phyloP scores from a whole-genome alignment of 1,284 basidiomycete genomes.

The Stereum hirsutum region DNA sequence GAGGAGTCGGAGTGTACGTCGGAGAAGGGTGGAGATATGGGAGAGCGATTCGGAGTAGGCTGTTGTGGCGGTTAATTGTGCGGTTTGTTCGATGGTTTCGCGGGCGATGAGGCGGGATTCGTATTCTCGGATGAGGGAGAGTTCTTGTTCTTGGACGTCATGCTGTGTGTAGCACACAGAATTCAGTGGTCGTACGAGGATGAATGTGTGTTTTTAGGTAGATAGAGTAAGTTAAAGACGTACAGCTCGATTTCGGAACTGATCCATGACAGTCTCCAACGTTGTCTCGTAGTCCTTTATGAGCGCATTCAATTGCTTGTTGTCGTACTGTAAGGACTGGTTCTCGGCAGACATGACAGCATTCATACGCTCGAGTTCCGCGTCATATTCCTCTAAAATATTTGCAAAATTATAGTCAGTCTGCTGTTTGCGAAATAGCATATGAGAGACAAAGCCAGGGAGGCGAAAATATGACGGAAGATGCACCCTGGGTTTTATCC shows the following conservation, averaged over 20 bases:
- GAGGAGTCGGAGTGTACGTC: constrained; percentile 63
- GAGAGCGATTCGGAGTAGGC: constrained; percentile 63
- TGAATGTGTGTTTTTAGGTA: not conserved
- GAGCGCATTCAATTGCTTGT: constrained; percentile 86
- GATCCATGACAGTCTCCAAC: constrained; percentile 90
- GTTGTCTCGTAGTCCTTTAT: constrained; percentile 97
- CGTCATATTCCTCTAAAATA: constrained; percentile 76
- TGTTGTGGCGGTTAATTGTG: constrained; percentile 53
- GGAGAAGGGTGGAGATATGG: constrained; percentile 66
- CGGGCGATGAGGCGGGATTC: constrained; percentile 74
- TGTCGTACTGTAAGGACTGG: constrained; percentile 83
- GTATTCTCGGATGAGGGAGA: constrained; percentile 87
- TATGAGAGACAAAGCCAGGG: not conserved
- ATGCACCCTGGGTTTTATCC: constrained; percentile 80
- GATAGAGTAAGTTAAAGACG: constrained; percentile 24
- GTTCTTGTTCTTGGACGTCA: constrained; percentile 89
- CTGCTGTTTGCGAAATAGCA: too few species aligned
- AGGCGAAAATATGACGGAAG: not conserved
- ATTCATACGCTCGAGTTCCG: constrained; percentile 91
- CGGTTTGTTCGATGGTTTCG: constrained; percentile 64
- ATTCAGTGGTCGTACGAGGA: not conserved
- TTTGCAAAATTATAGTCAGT: not conserved
- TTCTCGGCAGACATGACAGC: constrained; percentile 79
- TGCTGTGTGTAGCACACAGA: constrained; percentile 39
- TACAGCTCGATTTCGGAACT: constrained; percentile 88